A percentile compares a stretch with the other conserved stretches of the same genome.
Conservation (phyloP, 2,329 filamentous ascomycete species). For the Penicillium decumbens region DNA sequence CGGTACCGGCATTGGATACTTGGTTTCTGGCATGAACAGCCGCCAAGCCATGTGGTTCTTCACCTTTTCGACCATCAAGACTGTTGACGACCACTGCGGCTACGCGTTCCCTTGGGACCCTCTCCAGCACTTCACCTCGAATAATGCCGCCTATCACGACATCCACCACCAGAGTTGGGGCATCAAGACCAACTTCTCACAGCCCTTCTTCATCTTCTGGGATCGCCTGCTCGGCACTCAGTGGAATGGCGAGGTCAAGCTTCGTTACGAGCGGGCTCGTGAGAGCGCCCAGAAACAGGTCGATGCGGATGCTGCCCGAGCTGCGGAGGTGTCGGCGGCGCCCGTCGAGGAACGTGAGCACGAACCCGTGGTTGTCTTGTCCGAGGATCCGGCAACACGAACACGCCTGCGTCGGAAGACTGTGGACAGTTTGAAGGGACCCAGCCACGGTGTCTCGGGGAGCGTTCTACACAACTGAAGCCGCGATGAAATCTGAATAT, state of each 20-base stretch:
- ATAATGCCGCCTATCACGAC: constrained; percentile 95
- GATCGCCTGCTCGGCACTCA: constrained; percentile 75
- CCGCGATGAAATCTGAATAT: constrained; percentile 12
- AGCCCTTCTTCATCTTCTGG: constrained; percentile 82
- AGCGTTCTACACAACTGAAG: constrained; percentile 38
- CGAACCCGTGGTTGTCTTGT: constrained; percentile 25
- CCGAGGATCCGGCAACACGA: constrained; percentile 23
- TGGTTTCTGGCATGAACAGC: constrained; percentile 73
- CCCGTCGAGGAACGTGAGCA: constrained; percentile 12
- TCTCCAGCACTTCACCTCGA: constrained; percentile 82
- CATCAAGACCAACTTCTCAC: constrained; percentile 65
- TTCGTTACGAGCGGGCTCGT: constrained; percentile 55
- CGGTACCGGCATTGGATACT: constrained; percentile 78
- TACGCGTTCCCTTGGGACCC: constrained; percentile 96
- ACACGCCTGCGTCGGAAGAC: constrained; percentile 38
- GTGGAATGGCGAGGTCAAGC: constrained; percentile 66
- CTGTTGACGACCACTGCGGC: constrained; percentile 94
- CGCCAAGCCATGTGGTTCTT: constrained; percentile 89
- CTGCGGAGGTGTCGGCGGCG: constrained; percentile 15
- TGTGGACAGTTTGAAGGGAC: constrained; percentile 34
- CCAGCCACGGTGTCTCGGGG: constrained; percentile 38
- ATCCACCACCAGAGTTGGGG: constrained; percentile 99
- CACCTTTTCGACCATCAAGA: constrained; percentile 84
- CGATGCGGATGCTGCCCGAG: constrained; percentile 43
- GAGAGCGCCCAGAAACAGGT: constrained; percentile 55